These are phyloP conservation scores for Xylariales sp. DNA, from an alignment of 2,329 filamentous ascomycete species.

Conservation along the genomic window DNA sequence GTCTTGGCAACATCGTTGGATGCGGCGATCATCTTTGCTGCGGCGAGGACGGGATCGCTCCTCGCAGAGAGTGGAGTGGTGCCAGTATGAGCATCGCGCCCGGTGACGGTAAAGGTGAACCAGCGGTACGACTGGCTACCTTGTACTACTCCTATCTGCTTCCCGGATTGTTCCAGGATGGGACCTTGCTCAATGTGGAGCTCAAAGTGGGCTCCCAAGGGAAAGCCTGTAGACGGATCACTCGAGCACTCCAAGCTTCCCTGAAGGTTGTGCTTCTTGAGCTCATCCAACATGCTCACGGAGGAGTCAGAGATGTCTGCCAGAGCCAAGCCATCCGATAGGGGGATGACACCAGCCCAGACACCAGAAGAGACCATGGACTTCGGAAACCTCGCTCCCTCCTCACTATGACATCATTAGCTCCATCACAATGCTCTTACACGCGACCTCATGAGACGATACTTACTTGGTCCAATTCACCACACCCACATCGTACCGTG, in stretches of 20 bases:
- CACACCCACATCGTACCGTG: slow-evolving; percentile 66
- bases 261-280: slow-evolving; percentile 68
- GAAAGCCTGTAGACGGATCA: slow-evolving; percentile 47
- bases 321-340: slow-evolving; percentile 56
- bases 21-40: slow-evolving; percentile 20
- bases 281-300: slow-evolving; percentile 42
- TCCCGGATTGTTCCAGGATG: slow-evolving; percentile 60
- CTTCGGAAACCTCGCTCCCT: slow-evolving; percentile 74
- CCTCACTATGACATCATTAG: too few species aligned
- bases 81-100: slow-evolving; percentile 66
- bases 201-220: slow-evolving; percentile 75
- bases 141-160: slow-evolving; percentile 65
- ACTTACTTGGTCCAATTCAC: slow-evolving; percentile 71
- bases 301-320: slow-evolving; percentile 10
- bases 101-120: slow-evolving; percentile 63
- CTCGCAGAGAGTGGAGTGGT: slow-evolving; percentile 66
- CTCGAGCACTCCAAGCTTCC: too few species aligned
- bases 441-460: too few species aligned
- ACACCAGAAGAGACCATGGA: slow-evolving; percentile 72
- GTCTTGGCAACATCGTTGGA: not conserved
- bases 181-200: slow-evolving; percentile 83
- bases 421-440: too few species aligned
- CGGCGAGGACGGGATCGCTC: slow-evolving; percentile 63
- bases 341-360: slow-evolving; percentile 65
- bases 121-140: slow-evolving; percentile 74